A percentile compares a stretch with the other conserved stretches of the same genome.
Evolutionary conservation across 179 eudicot species (phyloP).

Genomic region (Actinidia arguta): DNA sequence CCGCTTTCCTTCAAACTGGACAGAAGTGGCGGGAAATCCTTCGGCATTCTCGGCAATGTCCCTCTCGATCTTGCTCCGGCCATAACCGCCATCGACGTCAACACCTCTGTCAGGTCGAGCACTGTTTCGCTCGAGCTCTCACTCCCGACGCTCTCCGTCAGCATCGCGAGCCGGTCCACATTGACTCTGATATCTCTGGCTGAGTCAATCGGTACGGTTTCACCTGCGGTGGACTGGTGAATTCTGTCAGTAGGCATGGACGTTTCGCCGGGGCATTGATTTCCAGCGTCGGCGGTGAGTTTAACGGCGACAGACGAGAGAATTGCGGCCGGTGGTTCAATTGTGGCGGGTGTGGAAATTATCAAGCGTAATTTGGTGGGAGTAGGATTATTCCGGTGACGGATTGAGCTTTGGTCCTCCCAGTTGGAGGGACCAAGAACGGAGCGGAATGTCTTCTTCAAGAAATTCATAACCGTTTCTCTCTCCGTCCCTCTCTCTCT

Average conservation of each 20-base stretch:
- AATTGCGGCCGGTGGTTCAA: neutral
- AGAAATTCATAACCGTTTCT: slow-evolving; percentile 19
- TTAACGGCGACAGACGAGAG: neutral
- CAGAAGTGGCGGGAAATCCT: slow-evolving; percentile 16
- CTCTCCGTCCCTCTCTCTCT: no score
- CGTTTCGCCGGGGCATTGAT: no score
- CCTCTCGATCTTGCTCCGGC: neutral
- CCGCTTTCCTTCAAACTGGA: slow-evolving; percentile 21
- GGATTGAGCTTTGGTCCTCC: neutral
- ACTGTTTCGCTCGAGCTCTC: no score
- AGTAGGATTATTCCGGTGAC: neutral
- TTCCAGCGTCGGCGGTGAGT: neutral
- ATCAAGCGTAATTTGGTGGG: neutral
- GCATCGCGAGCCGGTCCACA: neutral
- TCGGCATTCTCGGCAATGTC: neutral
- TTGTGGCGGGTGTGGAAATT: neutral
- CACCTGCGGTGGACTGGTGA: neutral
- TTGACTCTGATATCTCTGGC: neutral
- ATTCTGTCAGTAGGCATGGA: neutral
- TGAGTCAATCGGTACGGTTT: neutral
- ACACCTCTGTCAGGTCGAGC: no score
- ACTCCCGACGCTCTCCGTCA: slow-evolving; percentile 3
- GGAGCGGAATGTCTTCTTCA: neutral
- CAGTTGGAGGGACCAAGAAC: slow-evolving; percentile 2
- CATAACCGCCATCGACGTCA: neutral